Percentiles rank a stretch among this genome's conserved stretches.
Conservation (phyloP, 305 asterid genomes). For the Rubia tinctorum region DNA sequence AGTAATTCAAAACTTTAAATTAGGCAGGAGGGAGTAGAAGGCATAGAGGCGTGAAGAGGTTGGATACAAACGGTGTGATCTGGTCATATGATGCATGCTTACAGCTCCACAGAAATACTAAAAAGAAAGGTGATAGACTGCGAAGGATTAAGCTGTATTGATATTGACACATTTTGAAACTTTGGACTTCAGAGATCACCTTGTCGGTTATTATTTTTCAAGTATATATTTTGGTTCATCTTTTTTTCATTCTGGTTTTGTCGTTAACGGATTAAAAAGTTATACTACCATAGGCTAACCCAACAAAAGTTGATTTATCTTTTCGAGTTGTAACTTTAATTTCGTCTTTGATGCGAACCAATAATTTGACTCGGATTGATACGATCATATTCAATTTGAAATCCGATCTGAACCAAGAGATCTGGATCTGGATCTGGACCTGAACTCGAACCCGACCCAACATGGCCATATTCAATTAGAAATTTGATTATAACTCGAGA, state of each 20-base stretch:
- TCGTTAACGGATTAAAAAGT: not conserved
- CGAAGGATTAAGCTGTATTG: conserved; percentile 43
- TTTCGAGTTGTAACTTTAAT: too few species aligned
- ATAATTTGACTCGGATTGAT: too few species aligned
- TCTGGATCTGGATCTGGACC: too few species aligned
- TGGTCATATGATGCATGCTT: conserved; percentile 14
- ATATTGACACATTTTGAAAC: conserved; percentile 8
- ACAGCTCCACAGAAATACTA: conserved; percentile 20
- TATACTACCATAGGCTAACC: not conserved
- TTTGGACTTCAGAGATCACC: conserved; percentile 18
- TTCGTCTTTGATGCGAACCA: too few species aligned
- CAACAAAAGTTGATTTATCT: not conserved
- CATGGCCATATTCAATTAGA: too few species aligned
- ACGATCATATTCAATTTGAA: too few species aligned
- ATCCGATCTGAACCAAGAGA: too few species aligned
- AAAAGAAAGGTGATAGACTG: conserved; percentile 26
- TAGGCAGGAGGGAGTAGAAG: too few species aligned
- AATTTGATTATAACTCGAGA: too few species aligned
- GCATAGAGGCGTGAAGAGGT: conserved; percentile 42
- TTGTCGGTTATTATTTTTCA: conserved; percentile 11
- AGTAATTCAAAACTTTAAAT: too few species aligned
- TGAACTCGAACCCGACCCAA: too few species aligned
- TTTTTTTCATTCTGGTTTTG: not conserved
- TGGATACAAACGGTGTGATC: conserved; percentile 21
- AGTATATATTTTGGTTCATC: too few species aligned